Percentiles rank a stretch among this genome's conserved stretches.
Conservation (phyloP, 78 protist species). For the Dictyostelium brefeldianum region DNA sequence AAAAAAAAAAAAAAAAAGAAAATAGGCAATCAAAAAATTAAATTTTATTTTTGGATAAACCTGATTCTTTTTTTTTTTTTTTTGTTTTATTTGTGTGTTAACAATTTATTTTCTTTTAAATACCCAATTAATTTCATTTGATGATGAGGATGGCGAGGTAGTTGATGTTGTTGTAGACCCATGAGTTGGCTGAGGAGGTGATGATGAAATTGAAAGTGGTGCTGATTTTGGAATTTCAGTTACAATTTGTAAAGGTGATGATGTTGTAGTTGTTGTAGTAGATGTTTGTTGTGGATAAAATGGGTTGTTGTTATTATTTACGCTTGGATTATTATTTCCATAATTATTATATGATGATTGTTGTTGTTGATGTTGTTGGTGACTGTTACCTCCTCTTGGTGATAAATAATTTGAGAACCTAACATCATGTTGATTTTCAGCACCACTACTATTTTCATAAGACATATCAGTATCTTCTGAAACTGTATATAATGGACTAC, state of each 20-base stretch:
- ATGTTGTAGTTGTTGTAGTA: not conserved
- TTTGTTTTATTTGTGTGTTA: too few relatives aligned
- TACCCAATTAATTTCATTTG: constrained; percentile 64
- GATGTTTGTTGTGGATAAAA: not conserved
- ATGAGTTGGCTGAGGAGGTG: not conserved
- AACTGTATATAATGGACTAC: not conserved
- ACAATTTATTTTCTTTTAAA: constrained; percentile 26
- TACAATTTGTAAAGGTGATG: not conserved
- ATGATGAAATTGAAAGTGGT: not conserved
- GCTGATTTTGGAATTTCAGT: not conserved
- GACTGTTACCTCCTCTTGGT: not conserved
- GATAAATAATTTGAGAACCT: not conserved
- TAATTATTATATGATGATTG: not conserved
- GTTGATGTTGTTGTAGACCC: not conserved
- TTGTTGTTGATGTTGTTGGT: not conserved
- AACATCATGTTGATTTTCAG: not conserved
- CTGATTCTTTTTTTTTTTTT: too few relatives aligned
- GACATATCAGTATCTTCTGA: constrained; percentile 6
- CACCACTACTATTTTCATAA: not conserved
- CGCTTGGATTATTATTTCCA: not conserved
- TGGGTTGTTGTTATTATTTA: not conserved
- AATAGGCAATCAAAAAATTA: not conserved
- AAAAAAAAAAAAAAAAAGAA: too few relatives aligned
- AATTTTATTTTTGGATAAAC: not conserved
- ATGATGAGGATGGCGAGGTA: not conserved